Percentiles rank a stretch among this genome's conserved stretches.
Conservation (phyloP, 805 yeast species). For the Suhomyces prunicola region DNA sequence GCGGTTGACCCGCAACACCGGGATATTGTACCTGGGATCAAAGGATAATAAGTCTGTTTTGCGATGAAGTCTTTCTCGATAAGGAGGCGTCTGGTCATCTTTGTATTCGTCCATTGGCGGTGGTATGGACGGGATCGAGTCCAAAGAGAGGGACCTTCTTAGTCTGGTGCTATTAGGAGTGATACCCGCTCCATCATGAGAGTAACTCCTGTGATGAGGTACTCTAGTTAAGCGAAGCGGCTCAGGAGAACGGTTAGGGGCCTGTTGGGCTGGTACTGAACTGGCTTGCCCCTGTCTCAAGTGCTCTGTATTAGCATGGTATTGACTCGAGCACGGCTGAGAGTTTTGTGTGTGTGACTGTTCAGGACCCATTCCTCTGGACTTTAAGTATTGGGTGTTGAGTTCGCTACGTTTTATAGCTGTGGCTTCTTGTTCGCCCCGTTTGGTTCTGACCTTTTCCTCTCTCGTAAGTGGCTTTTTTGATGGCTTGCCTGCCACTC, state of each 20-base stretch:
- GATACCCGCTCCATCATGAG: neutral
- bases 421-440: neutral
- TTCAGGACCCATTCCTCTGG: neutral
- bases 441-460: neutral
- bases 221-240: neutral
- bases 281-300: neutral
- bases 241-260: neutral
- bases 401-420: neutral
- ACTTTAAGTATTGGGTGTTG: neutral
- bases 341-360: neutral
- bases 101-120: conserved; percentile 7
- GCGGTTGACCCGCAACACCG: conserved; percentile 22
- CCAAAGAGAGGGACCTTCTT: conserved; percentile 1
- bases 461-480: neutral
- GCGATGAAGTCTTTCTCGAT: conserved; percentile 18
- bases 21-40: conserved; percentile 21
- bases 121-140: conserved; percentile 5
- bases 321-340: neutral
- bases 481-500: neutral
- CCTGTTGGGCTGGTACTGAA: neutral
- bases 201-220: neutral
- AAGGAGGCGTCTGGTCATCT: conserved; percentile 19
- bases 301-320: neutral
- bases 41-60: conserved; percentile 20
- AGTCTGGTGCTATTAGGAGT: neutral